Base-by-base conservation (phyloP, 441 rosid species). In the Corymbia calophylla region DNA sequence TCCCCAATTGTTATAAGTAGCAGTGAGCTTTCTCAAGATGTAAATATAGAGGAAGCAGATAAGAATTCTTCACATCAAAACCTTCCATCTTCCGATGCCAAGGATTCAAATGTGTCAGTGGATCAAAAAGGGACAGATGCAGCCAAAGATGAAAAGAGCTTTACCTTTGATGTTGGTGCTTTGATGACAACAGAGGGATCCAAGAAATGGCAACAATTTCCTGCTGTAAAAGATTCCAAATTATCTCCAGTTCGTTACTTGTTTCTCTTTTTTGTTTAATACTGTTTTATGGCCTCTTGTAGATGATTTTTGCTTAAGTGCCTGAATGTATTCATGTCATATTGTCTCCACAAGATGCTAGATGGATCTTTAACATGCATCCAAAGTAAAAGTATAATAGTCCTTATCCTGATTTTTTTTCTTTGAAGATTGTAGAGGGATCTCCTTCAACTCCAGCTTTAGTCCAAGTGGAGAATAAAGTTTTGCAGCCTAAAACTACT, bases 91-190 rank as follows among this genome's bases (percentile, higher is more conserved):
- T 81, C 93, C 80, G 93, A 73, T 89, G 89, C 86, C 84, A 87
- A 64, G 29, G 93, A 90, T 88, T 89, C 35, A 86, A 90, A 88
- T 89, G 93, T 88, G 77, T 85, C 92, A 91, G 88, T 87, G 68
- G 92, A 94, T 90, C 86, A 91, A 73, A 92, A 93, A 80, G 94
- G 89, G 91, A 93, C 82, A 70, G 92, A 92, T 91, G 88, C 92
- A 54, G 87, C 94, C 68, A 92, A 93, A 89, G 95, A 94, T 91
- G 97, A 93, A 35, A 92, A 90, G 88, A 94, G 94, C 91, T 92
- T 95, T 92, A 95, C 95, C 73, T 94, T 95, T 89, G 95, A 94
- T 92, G 94, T 95, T 31, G 91, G 87, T 87, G 91, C 95, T 88
- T 53, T 88, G 62, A 91, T 95, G 88, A 88, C 47, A 81, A 92